phyloP scores from a whole-genome alignment of 164 flowering plant species.

The Sextonia rubra region DNA sequence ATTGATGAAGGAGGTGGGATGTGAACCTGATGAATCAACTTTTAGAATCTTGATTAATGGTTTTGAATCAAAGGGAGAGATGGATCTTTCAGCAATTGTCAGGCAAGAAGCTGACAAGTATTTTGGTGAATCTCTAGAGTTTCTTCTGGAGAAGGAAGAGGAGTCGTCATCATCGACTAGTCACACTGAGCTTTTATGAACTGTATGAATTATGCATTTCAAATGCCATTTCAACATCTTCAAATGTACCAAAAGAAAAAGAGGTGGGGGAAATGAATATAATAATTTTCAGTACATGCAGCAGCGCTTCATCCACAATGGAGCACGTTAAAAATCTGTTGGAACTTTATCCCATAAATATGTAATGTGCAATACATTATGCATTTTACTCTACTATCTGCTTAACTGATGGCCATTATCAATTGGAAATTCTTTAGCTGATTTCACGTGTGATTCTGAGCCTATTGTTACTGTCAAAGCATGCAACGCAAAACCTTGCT shows the following conservation, averaged over 20 bases:
- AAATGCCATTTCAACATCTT: not conserved
- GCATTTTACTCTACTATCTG: too few relatives aligned
- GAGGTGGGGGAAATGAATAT: too few relatives aligned
- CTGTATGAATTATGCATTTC: not conserved
- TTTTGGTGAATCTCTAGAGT: conserved; percentile 45
- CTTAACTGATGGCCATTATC: too few relatives aligned
- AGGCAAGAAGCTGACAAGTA: conserved; percentile 47
- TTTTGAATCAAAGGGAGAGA: conserved; percentile 49
- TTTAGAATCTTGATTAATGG: conserved; percentile 53
- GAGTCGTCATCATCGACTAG: not conserved
- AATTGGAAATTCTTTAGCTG: too few relatives aligned
- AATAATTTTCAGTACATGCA: too few relatives aligned
- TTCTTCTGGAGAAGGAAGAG: conserved; percentile 32
- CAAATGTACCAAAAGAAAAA: not conserved
- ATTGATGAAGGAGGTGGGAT: conserved; percentile 48
- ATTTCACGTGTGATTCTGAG: too few relatives aligned
- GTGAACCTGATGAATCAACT: conserved; percentile 58
- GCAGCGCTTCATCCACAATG: too few relatives aligned
- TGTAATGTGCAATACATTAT: too few relatives aligned
- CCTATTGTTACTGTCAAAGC: too few relatives aligned
- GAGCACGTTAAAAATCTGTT: too few relatives aligned
- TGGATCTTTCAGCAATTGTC: conserved; percentile 26
- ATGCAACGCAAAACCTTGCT: too few relatives aligned
- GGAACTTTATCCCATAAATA: too few relatives aligned
- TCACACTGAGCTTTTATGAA: not conserved